Base-by-base conservation (phyloP, 2,329 filamentous ascomycete genomes). In the Phyllosticta citribraziliensis region DNA sequence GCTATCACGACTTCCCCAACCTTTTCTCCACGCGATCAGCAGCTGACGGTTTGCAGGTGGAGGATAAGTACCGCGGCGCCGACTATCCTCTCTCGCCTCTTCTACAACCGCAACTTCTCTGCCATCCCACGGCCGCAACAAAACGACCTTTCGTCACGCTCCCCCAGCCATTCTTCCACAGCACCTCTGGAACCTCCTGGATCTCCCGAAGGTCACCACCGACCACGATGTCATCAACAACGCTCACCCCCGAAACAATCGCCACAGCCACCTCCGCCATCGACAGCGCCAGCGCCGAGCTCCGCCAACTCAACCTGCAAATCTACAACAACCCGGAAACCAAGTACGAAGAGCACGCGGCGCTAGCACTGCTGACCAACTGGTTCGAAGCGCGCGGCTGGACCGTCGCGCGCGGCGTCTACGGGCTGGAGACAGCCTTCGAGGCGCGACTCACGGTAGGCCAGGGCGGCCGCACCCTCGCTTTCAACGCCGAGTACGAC, bases 291-390 rank as follows among this genome's bases (percentile, higher is more conserved):
- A 56, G 25, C 53, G 53, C 55, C 17, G 58, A 60, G 22, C 40
- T 60, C 52, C 58, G 58, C 11, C 30, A n/a, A 14, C 22, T 60
- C 14, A 60, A 60, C 10, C 58, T 60, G 17, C 30, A 51, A 61
- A 80, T 83, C 20, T 79, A 80, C 67, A 78, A 80, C 56, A 77
- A 82, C 61, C 80, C 79, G 0, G 80, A 82, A 64, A 69, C 80
- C 0, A 76, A 74, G 0, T 81, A 75, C 62, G 65, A 80, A 52
- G 79, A 82, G 62, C 72, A 73, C 62, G 77, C 78, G 51, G 79
- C 80, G 0, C 81, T 83, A 65, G 73, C 79, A 14, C 72, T 76
- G 3, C 69, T 84, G 52, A 80, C 78, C 0, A 70, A 71, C 6
- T 84, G 79, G 63, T 72, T 82, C 67, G 68, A 69, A 12, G 69